Evolutionary conservation across 2,329 filamentous ascomycete species (phyloP), one percentile per base, ranked within the genome.

Genomic region (Gyromitra esculenta): DNA sequence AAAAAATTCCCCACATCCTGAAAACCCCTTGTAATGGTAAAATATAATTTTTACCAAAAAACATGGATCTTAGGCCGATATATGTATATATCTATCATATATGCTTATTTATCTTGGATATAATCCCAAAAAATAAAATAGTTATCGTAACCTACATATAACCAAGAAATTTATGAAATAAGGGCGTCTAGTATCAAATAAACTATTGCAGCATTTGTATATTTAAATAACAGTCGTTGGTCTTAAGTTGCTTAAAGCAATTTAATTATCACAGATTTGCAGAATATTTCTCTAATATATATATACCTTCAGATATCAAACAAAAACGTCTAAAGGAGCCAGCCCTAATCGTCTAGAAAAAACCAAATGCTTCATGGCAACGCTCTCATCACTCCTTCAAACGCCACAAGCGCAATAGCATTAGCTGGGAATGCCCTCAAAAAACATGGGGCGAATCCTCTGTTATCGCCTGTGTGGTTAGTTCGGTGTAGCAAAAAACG

Each of bases 401-500:
- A 98, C 37, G 92, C 94, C 69, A 97, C 90, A 82, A 98, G 84
- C 1, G 96, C 95, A 89, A 96, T 91, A 0, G 94, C 96, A 86
- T 98, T 98, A 31, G 96, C 95, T 13, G 96, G 96, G 83, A 98
- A 98, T 2, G 96, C 96, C 79, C 96, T 87, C 82, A 98, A 83
- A 83, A 98, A 97, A 83, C 95, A 98, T 1, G 96, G 96, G 82
- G 97, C 82, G 82, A 99, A 99, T 0, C 96, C 96, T 80, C 96
- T 88, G 91, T 13, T 31, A 15, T 5, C 31, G 31, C 11, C 45
- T 43, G 7, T 37, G 52, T 1, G 25, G n/a, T 75, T 45, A 76
- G 62, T 21, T 59, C 15, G 8, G 13, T 18, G 50, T 11, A 48
- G 21, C n/a, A 39, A 54, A 35, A 73, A 86, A 5, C 52, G 3